Percentiles rank a stretch among this genome's conserved stretches.
phyloP scores from a whole-genome alignment of 495 filamentous ascomycete genomes.

The Penicillium crystallinum region DNA sequence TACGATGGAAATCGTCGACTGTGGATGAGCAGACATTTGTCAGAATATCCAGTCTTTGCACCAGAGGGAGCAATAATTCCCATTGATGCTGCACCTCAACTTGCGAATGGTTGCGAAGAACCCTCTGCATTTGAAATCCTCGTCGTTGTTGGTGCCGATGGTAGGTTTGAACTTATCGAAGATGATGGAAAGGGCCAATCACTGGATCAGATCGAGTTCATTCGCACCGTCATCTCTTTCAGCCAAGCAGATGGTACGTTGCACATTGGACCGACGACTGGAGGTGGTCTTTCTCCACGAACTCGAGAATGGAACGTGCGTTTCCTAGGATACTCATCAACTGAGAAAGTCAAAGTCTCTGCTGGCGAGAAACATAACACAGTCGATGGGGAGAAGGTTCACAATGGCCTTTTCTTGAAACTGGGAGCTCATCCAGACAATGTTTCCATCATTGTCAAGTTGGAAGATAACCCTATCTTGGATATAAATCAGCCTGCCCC shows the following conservation, averaged over 20 bases:
- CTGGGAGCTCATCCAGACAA: conserved; percentile 4
- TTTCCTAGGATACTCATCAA: conserved; percentile 8
- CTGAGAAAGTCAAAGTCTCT: not conserved
- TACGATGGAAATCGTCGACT: conserved; percentile 50
- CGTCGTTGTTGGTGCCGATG: conserved; percentile 50
- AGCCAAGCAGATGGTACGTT: conserved; percentile 10
- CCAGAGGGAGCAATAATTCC: conserved; percentile 52
- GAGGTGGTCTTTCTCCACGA: not conserved
- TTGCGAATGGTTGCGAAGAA: conserved; percentile 37
- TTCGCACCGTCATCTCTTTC: conserved; percentile 12
- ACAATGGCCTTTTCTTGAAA: not conserved
- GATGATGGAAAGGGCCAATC: conserved; percentile 4
- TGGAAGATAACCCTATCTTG: conserved; percentile 34
- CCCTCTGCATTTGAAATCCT: conserved; percentile 40
- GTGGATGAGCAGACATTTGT: conserved; percentile 37
- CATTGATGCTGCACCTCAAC: conserved; percentile 31
- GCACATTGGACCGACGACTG: conserved; percentile 9
- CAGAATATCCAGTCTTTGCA: conserved; percentile 46
- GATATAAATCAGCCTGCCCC: conserved; percentile 14
- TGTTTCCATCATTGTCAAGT: conserved; percentile 15
- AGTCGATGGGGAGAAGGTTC: not conserved
- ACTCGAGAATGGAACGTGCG: conserved; percentile 11
- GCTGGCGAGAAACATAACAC: not conserved
- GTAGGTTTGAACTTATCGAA: conserved; percentile 18
- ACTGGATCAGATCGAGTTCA: conserved; percentile 8